Evolutionary conservation across 2,329 filamentous ascomycete species (phyloP), one percentile per base, ranked within the genome.

Genomic region (Colletotrichum agaves): DNA sequence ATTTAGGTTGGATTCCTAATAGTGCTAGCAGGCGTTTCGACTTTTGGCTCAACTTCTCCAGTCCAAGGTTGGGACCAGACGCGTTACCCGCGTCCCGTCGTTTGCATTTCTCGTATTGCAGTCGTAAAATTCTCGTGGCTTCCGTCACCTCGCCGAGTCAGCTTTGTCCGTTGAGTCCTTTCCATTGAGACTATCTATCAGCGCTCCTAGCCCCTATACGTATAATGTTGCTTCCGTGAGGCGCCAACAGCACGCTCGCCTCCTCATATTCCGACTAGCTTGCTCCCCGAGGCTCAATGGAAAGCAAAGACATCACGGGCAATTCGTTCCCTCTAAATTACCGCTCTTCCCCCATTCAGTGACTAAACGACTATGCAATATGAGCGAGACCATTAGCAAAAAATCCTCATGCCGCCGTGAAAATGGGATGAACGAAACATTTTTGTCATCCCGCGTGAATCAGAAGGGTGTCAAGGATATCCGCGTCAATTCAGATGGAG

Each of bases 311-410:
- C 67, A 37, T 57, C 62, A 55, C 63, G 27, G 49, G 39, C 41
- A 35, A 27, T 57, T 67, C 63, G 10, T 57, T 62, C 50, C 47
- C 62, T 69, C 63, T 69, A 67, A 67, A 67, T 67, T 69, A 69
- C 66, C 63, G 31, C 44, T 46, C 50, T 39, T 49, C 19, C 57
- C 33, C 55, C 62, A 21, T 61, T 39, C 63, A 61, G 56, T 58
- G 63, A 67, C 56, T 65, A 62, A 67, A 62, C 66, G 57, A 46
- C 56, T 58, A 69, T 69, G 66, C 66, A 69, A 69, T 62, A 52
- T 67, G 66, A 69, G 56, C 49, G 66, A 57, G 56, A 69, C 66
- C 62, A 66, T 67, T 67, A 62, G 56, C 66, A 67, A 57, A 67
- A 63, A 60, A 37, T 50, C 57, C 56, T 50, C 66, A 58, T 57